Evolutionary conservation across 345 rosid species (phyloP).

Genomic region (Noccaea bulbosa): DNA sequence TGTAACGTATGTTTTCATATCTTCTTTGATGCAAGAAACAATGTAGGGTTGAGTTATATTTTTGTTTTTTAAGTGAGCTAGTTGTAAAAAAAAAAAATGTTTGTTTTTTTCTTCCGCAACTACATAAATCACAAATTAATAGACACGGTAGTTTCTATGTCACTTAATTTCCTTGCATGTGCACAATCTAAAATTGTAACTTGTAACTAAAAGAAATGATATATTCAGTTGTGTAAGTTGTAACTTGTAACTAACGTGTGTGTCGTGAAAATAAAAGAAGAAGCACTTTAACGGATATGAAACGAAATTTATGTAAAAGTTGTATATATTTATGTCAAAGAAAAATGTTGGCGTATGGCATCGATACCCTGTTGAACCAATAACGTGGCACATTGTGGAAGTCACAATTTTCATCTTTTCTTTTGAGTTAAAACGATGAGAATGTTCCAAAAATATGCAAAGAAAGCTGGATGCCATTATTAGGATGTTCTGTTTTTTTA

Average conservation of each 20-base stretch:
- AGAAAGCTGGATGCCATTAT: constrained; percentile 58
- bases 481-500: constrained; percentile 13
- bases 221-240: constrained; percentile 11
- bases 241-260: constrained; percentile 3
- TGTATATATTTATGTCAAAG: constrained; percentile 5
- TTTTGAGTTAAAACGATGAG: constrained; percentile 47
- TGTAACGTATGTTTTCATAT: background rate
- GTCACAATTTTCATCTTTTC: constrained; percentile 40
- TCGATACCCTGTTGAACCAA: constrained; percentile 41
- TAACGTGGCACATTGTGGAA: constrained; percentile 54
- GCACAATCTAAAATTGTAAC: constrained; percentile 1
- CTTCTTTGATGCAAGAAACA: too few relatives aligned
- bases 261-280: background rate
- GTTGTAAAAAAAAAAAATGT: too few relatives aligned
- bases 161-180: background rate
- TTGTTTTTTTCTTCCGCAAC: too few relatives aligned
- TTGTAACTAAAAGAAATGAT: background rate
- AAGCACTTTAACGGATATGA: constrained; percentile 17
- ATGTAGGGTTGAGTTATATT: too few relatives aligned
- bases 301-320: background rate
- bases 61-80: too few relatives aligned
- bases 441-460: constrained; percentile 48
- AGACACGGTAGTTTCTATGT: background rate
- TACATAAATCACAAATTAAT: background rate
- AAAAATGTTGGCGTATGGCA: constrained; percentile 46